These are phyloP conservation scores for Neurospora tetraspora DNA, from an alignment of 495 filamentous ascomycete genomes.

Conservation along the genomic window DNA sequence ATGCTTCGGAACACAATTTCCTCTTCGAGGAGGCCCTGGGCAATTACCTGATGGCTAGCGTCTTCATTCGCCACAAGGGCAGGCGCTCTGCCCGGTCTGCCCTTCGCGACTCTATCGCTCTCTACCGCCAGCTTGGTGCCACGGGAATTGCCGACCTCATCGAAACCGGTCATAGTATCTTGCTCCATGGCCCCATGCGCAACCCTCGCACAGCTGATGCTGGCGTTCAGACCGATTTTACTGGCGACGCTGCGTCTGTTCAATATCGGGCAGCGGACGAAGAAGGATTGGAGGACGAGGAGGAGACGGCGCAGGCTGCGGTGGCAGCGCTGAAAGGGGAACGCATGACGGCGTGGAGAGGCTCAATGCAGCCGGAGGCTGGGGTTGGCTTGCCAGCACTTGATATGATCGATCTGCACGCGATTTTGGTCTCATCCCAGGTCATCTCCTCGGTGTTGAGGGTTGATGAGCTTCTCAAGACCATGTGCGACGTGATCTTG, in stretches of 20 bases:
- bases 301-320: conserved; percentile 33
- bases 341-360: conserved; percentile 55
- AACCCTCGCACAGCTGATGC: conserved; percentile 53
- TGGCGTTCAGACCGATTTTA: conserved; percentile 65
- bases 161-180: conserved; percentile 57
- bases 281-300: conserved; percentile 50
- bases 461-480: conserved; percentile 72
- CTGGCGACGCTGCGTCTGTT: conserved; percentile 49
- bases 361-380: conserved; percentile 35
- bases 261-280: conserved; percentile 39
- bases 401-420: conserved; percentile 81
- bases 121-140: conserved; percentile 67
- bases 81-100: conserved; percentile 63
- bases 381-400: conserved; percentile 44
- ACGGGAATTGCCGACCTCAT: conserved; percentile 63
- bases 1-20: conserved; percentile 68
- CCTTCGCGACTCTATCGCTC: conserved; percentile 60
- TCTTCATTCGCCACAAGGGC: conserved; percentile 59
- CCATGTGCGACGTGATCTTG: conserved; percentile 85
- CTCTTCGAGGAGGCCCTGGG: conserved; percentile 71
- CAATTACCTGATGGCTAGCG: conserved; percentile 68
- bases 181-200: conserved; percentile 56
- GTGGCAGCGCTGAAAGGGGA: conserved; percentile 47
- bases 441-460: conserved; percentile 82
- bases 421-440: conserved; percentile 80